phyloP scores from a whole-genome alignment of 2,329 filamentous ascomycete genomes.

The Aspergillus calidoustus region DNA sequence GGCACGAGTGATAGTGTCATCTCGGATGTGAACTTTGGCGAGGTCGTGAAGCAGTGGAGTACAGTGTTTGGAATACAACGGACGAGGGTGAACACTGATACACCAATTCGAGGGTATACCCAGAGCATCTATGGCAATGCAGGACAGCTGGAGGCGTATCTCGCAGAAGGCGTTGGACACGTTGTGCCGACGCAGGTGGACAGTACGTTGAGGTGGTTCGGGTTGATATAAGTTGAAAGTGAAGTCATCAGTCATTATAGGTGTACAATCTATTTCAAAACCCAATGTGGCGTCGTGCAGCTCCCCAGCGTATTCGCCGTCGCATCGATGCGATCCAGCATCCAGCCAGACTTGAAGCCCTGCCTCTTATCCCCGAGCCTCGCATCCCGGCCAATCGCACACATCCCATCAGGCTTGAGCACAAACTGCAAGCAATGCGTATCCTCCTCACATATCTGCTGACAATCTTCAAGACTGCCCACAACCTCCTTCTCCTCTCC shows the following conservation, averaged over 20 bases:
- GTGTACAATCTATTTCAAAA: not conserved
- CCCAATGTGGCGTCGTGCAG: conserved; percentile 14
- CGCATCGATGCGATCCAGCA: conserved; percentile 16
- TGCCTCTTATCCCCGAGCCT: not conserved
- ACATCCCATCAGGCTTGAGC: not conserved
- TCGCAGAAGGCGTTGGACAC: conserved; percentile 15
- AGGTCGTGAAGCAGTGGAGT: conserved; percentile 16
- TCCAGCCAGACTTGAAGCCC: conserved; percentile 15
- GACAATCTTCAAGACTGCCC: not conserved
- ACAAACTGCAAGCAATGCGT: conserved; percentile 13
- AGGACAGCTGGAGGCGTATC: conserved; percentile 9
- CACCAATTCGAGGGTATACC: conserved; percentile 13
- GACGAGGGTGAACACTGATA: not conserved
- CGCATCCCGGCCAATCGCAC: conserved; percentile 4
- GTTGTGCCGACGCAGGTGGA: conserved; percentile 17
- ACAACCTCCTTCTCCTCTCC: conserved; percentile 1
- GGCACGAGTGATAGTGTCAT: conserved; percentile 12
- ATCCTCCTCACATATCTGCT: conserved; percentile 9
- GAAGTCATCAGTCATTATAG: conserved; percentile 1
- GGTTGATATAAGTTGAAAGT: not conserved
- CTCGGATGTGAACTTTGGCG: not conserved
- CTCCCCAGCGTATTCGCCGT: conserved; percentile 12
- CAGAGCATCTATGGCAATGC: conserved; percentile 12
- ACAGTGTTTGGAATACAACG: conserved; percentile 10
- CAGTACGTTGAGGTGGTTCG: conserved; percentile 16